Conservation (phyloP, 257 asterid genomes). For the Linderniella brevidens region DNA sequence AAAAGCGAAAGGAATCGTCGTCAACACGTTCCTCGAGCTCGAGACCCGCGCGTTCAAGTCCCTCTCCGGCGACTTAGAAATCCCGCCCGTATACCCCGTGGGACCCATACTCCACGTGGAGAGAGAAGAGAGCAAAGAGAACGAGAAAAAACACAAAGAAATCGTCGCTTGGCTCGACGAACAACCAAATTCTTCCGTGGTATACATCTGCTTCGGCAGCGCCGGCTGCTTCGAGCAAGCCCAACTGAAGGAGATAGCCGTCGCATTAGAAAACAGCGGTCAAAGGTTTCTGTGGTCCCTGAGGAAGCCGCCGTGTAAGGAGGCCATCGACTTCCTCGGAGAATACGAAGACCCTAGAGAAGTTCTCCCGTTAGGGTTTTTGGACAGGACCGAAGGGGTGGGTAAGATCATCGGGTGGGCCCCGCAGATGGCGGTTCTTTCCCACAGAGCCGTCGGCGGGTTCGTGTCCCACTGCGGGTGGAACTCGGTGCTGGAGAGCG, state of each 20-base stretch:
- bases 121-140: not conserved
- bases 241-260: slow-evolving; percentile 27
- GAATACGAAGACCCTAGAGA: slow-evolving; percentile 9
- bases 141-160: not conserved
- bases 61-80: slow-evolving; percentile 1
- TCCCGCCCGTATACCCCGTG: slow-evolving; percentile 20
- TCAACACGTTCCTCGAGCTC: slow-evolving; percentile 14
- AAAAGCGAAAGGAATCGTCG: slow-evolving; percentile 13
- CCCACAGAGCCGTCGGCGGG: slow-evolving; percentile 34
- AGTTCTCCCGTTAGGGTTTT: slow-evolving; percentile 36
- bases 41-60: slow-evolving; percentile 9
- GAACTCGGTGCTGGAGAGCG: slow-evolving; percentile 49
- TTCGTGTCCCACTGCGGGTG: slow-evolving; percentile 64
- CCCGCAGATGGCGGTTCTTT: slow-evolving; percentile 29
- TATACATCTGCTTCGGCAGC: slow-evolving; percentile 27
- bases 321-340: not conserved
- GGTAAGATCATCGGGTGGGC: slow-evolving; percentile 53
- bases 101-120: slow-evolving; percentile 18
- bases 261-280: slow-evolving; percentile 17
- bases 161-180: slow-evolving; percentile 16
- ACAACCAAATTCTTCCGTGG: slow-evolving; percentile 20
- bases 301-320: slow-evolving; percentile 18
- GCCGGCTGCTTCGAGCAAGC: slow-evolving; percentile 10
- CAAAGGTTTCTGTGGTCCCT: slow-evolving; percentile 27
- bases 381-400: slow-evolving; percentile 15